Conservation (phyloP, 2,329 filamentous ascomycete genomes). For the Graphilbum sp. region DNA sequence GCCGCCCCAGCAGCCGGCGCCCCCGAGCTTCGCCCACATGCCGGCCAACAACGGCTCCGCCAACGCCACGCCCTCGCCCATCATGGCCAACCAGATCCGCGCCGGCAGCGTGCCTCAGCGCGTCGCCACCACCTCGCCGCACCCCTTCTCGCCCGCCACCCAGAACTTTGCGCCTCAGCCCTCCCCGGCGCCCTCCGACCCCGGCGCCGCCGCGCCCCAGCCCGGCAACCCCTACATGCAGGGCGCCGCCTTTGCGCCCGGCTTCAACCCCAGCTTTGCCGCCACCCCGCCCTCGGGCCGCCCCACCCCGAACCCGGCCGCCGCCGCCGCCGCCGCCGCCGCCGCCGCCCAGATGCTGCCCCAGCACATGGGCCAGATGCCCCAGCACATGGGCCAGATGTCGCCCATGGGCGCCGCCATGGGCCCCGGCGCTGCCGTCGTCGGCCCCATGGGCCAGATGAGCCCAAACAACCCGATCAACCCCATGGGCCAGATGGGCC, state of each 20-base stretch:
- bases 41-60: conserved; percentile 53
- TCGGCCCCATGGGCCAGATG: conserved; percentile 15
- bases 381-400: conserved; percentile 20
- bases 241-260: conserved; percentile 36
- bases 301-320: conserved; percentile 37
- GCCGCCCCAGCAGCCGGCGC: conserved; percentile 26
- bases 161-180: conserved; percentile 57
- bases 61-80: conserved; percentile 82
- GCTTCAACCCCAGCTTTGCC: conserved; percentile 42
- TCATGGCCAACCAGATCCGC: conserved; percentile 68
- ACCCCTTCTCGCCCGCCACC: conserved; percentile 67
- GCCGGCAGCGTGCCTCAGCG: conserved; percentile 57
- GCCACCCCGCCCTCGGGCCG: conserved; percentile 38
- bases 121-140: conserved; percentile 83
- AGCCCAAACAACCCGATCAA: conserved; percentile 6
- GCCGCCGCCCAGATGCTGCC: conserved; percentile 35
- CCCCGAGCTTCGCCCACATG: conserved; percentile 52
- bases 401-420: conserved; percentile 6
- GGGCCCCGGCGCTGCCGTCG: conserved; percentile 12
- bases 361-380: conserved; percentile 25
- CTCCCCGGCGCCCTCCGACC: conserved; percentile 63
- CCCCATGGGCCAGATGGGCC: conserved; percentile 14
- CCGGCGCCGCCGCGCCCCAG: conserved; percentile 32
- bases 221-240: conserved; percentile 43
- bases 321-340: conserved; percentile 7